Evolutionary conservation across 208 protist species (phyloP).

Genomic region (Leishmania braziliensis): DNA sequence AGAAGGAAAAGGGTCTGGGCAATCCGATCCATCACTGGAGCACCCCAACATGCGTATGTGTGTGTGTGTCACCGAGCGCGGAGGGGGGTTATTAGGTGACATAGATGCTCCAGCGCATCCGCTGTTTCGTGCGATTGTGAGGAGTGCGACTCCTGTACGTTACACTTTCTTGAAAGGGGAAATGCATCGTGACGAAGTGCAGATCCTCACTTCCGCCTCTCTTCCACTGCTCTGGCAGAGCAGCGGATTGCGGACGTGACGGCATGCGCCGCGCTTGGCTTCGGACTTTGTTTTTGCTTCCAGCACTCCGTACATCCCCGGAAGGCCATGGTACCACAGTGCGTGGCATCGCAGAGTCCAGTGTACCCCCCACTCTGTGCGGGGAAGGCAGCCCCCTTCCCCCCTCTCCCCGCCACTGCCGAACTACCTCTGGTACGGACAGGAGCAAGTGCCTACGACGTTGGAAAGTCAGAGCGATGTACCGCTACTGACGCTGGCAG

Average conservation of each 20-base stretch:
- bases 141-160: neutral
- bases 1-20: neutral
- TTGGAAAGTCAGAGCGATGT: too few species aligned
- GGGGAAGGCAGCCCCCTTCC: too few species aligned
- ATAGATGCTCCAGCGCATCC: neutral
- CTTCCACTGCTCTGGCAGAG: neutral
- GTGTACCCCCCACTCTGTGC: too few species aligned
- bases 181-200: neutral
- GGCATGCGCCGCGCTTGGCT: neutral
- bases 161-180: neutral
- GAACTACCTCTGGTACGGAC: too few species aligned
- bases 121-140: neutral
- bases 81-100: neutral
- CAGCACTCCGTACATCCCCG: neutral
- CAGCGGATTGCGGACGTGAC: neutral
- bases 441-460: too few species aligned
- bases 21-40: neutral
- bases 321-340: too few species aligned
- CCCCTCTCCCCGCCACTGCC: too few species aligned
- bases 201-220: neutral
- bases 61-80: neutral
- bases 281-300: neutral
- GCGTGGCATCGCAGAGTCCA: too few species aligned
- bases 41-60: neutral
- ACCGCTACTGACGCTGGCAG: too few species aligned